Evolutionary conservation across 805 yeast species (phyloP), one percentile per base, ranked within the genome.

Genomic region (Wickerhamomyces ciferrii): DNA sequence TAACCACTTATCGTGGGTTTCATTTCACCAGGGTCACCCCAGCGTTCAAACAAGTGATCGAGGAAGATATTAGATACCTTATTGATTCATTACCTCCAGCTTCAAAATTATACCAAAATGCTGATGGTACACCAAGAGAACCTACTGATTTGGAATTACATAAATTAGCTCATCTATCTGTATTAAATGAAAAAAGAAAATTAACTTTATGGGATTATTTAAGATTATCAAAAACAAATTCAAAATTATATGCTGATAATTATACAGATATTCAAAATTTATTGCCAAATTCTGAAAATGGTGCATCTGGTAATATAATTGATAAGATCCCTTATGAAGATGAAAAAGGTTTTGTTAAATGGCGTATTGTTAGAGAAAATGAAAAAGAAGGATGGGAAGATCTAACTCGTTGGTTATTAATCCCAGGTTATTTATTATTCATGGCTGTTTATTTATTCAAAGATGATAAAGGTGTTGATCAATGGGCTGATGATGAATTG

Each of bases 301-400:
- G 69, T 43, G 74, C 78, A 19, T 66, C 74, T 21, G 78, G 83
- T 35, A 83, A 84, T 42, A 83, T 87, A 56, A 75, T 88, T 53
- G 96, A 87, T 65, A 87, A 87, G 68, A 79, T 87, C 48, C 96
- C 96, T 39, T 86, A 79, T 63, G 86, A 83, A 67, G 94, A 85
- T 66, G 71, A 80, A 36, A 82, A 87, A 17, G 96, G 96, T 34
- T 84, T 81, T 58, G 76, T 87, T 57, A 80, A 81, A 58, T 87
- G 94, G 95, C 76, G 80, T 56, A 69, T 87, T 47, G 81, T 88
- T 41, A 75, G 94, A 51, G 89, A 81, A 61, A 78, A 83, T 45
- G 81, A 77, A 57, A 81, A 81, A 60, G 95, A 87, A 69, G 95
- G 95, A 42, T 87, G 96, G 96, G 96, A 88, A 62, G 71, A 72